A percentile compares a stretch with the other conserved stretches of the same genome.
Conservation (phyloP, 305 asterid genomes). For the Fraxinus sp. region DNA sequence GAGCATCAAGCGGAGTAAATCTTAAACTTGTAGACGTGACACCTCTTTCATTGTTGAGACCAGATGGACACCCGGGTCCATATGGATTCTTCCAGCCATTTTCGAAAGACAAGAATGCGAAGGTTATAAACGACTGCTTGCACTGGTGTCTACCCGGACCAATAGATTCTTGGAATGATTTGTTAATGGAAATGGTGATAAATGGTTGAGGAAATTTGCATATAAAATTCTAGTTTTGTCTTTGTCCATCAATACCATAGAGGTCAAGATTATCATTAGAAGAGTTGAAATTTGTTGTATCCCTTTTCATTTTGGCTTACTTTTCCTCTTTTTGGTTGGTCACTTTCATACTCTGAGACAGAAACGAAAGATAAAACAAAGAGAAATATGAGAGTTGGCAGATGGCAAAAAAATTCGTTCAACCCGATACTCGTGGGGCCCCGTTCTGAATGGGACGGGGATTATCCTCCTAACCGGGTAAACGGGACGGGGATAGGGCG, state of each 20-base stretch:
- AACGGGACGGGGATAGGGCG: too few species aligned
- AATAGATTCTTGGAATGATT: constrained; percentile 78
- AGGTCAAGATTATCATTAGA: neutral
- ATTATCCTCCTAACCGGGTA: too few species aligned
- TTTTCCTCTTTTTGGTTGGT: neutral
- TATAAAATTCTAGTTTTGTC: neutral
- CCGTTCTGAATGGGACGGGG: too few species aligned
- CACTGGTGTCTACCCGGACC: constrained; percentile 98
- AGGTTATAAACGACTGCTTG: constrained; percentile 62
- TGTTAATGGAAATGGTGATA: constrained; percentile 63
- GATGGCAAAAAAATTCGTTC: too few species aligned
- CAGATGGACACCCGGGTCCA: constrained; percentile 86
- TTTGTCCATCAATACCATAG: neutral
- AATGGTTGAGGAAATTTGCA: constrained; percentile 28
- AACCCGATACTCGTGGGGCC: too few species aligned
- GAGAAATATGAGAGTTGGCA: neutral
- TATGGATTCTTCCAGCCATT: constrained; percentile 57
- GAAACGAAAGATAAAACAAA: neutral
- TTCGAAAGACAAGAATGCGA: constrained; percentile 34
- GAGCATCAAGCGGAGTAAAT: constrained; percentile 51
- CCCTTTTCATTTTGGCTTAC: neutral
- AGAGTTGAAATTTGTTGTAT: neutral
- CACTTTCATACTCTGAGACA: neutral
- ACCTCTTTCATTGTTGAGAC: constrained; percentile 62
- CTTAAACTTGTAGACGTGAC: constrained; percentile 61